Evolutionary conservation across 805 yeast genomes (phyloP).

Genomic region (Yarrowia porcina): DNA sequence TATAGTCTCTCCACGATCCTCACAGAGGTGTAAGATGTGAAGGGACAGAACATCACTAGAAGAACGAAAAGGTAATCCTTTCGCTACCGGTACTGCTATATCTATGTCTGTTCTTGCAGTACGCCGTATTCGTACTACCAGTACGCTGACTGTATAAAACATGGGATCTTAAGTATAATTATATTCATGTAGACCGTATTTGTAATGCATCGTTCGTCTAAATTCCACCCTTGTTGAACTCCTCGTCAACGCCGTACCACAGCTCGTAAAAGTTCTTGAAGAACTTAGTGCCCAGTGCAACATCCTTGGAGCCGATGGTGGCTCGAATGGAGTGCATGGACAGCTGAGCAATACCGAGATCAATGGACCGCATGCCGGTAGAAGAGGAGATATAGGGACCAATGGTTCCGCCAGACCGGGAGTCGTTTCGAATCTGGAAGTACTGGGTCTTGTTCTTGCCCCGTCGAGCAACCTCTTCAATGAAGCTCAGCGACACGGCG

Average conservation of each 20-base stretch:
- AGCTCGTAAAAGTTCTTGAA: conserved; percentile 62
- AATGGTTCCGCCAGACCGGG: conserved; percentile 82
- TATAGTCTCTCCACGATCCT: too few species aligned
- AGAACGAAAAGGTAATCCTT: too few species aligned
- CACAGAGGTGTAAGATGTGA: too few species aligned
- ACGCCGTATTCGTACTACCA: too few species aligned
- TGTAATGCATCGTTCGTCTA: not conserved
- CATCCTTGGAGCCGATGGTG: conserved; percentile 69
- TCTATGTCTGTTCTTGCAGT: too few species aligned
- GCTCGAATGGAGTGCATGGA: conserved; percentile 88
- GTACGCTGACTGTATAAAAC: too few species aligned
- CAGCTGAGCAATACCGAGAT: conserved; percentile 76
- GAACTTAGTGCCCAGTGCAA: conserved; percentile 66
- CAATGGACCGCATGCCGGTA: conserved; percentile 50
- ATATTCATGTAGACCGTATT: too few species aligned
- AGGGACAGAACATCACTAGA: too few species aligned
- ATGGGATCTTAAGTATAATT: too few species aligned
- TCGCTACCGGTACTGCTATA: too few species aligned
- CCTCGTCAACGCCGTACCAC: conserved; percentile 52
- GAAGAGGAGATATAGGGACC: conserved; percentile 53
- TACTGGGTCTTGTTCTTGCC: conserved; percentile 66
- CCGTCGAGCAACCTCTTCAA: conserved; percentile 61
- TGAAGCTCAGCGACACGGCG: conserved; percentile 62
- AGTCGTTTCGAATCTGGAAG: conserved; percentile 80
- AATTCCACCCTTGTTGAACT: conserved; percentile 29